These are phyloP conservation scores for Themeda triandra DNA, from an alignment of 176 grass and related monocot genomes.

Conservation along the genomic window DNA sequence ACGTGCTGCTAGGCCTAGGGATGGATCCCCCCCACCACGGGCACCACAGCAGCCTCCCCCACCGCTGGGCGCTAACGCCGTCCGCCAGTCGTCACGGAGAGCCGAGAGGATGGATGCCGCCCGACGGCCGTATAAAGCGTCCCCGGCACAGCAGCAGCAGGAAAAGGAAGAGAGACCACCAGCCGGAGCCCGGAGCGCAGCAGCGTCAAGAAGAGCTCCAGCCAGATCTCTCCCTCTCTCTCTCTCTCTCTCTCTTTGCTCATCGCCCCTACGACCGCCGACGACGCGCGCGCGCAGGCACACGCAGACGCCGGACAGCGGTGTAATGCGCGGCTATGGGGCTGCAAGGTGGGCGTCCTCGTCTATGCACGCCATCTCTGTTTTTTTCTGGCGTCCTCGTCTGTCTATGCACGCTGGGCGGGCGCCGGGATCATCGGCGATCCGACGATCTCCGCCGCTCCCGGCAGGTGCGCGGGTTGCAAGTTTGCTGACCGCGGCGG, in stretches of 20 bases:
- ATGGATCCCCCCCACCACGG: neutral
- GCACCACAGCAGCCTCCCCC: neutral
- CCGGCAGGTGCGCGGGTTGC: too few species aligned
- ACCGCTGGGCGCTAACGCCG: conserved; percentile 18
- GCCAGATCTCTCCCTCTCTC: neutral
- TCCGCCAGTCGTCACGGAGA: conserved; percentile 23
- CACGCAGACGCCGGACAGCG: neutral
- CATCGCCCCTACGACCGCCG: neutral
- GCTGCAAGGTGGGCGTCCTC: conserved; percentile 59
- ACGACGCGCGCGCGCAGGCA: neutral
- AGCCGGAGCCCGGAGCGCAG: neutral
- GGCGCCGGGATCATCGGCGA: neutral
- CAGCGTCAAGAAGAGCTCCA: neutral
- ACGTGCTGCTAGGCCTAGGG: conserved; percentile 57
- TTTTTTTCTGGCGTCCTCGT: neutral
- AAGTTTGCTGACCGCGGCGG: neutral
- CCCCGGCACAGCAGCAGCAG: neutral
- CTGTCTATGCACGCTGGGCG: neutral
- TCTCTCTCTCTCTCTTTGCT: neutral
- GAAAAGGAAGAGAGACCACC: too few species aligned
- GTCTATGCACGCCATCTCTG: neutral
- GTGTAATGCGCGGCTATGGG: conserved; percentile 57
- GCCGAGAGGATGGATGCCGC: too few species aligned
- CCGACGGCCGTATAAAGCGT: conserved; percentile 30
- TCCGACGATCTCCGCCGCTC: too few species aligned